These are phyloP conservation scores for Castanea mollissima DNA, from an alignment of 306 rosid species.

Conservation along the genomic window DNA sequence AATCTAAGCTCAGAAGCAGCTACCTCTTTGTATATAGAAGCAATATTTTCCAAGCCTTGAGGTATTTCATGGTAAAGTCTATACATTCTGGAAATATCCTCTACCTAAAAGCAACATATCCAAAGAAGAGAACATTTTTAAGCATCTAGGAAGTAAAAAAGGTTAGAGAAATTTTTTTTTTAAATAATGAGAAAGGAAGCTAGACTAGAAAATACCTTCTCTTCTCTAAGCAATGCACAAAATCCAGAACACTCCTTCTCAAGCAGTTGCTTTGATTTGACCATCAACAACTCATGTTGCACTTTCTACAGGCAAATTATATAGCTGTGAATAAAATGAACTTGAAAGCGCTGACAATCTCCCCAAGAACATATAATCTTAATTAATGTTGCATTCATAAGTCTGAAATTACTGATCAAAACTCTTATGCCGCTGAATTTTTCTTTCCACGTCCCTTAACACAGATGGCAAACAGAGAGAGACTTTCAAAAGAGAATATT, in stretches of 20 bases:
- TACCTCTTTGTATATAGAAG: slow-evolving; percentile 74
- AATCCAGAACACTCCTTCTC: slow-evolving; percentile 94
- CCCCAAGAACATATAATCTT: background rate
- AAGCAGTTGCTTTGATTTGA: slow-evolving; percentile 75
- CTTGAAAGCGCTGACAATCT: background rate
- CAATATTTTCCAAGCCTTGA: slow-evolving; percentile 68
- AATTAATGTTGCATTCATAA: too few relatives aligned
- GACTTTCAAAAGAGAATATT: too few relatives aligned
- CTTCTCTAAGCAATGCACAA: slow-evolving; percentile 83
- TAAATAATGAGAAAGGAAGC: too few relatives aligned
- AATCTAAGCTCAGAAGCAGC: slow-evolving; percentile 12
- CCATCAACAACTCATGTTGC: slow-evolving; percentile 69
- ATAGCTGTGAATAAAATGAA: background rate
- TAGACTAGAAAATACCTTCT: slow-evolving; percentile 50
- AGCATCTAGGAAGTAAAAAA: background rate
- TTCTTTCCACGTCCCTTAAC: too few relatives aligned
- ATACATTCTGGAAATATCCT: slow-evolving; percentile 82
- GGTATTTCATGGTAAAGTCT: slow-evolving; percentile 75
- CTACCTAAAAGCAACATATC: slow-evolving; percentile 46
- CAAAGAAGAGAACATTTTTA: background rate
- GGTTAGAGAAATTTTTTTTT: too few relatives aligned
- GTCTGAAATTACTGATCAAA: background rate
- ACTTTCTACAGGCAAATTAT: slow-evolving; percentile 52
- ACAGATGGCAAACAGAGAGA: too few relatives aligned
- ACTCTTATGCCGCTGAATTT: background rate